phyloP scores from a whole-genome alignment of 2,329 filamentous ascomycete species.

The Penicillium nordicum region DNA sequence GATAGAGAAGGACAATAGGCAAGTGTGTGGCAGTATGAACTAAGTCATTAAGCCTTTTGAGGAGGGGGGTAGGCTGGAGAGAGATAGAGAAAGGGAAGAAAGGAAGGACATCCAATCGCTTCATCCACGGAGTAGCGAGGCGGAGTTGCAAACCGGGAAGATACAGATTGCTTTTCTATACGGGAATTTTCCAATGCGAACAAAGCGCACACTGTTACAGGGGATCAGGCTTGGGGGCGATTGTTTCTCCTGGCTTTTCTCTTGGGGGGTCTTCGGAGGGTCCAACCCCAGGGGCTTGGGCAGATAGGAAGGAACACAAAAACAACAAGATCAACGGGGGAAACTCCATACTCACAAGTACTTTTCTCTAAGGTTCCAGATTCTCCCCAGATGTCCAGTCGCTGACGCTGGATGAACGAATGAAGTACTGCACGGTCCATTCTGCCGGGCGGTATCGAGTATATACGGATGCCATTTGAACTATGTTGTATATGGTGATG shows the following conservation, averaged over 20 bases:
- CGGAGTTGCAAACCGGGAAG: conserved; percentile 30
- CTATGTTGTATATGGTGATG: neutral
- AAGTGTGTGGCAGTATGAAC: conserved; percentile 19
- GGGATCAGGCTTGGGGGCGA: conserved; percentile 9
- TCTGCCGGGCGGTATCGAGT: conserved; percentile 23
- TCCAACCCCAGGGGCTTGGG: neutral
- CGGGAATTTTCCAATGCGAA: conserved; percentile 22
- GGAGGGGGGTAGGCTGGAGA: neutral
- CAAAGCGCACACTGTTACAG: conserved; percentile 24
- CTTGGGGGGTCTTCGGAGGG: neutral
- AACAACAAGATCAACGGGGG: neutral
- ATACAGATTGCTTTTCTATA: conserved; percentile 28
- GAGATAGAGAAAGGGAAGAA: conserved; percentile 5
- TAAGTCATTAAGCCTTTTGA: neutral
- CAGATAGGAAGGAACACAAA: neutral
- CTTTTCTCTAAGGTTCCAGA: conserved; percentile 17
- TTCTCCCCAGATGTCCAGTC: conserved; percentile 10
- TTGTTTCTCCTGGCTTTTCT: conserved; percentile 17
- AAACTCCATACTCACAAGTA: conserved; percentile 18
- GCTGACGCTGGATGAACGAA: conserved; percentile 22
- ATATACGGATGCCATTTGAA: neutral
- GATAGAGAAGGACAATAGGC: neutral
- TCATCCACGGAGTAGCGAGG: conserved; percentile 8
- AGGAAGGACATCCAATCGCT: conserved; percentile 10
- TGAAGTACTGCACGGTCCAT: conserved; percentile 20